phyloP scores from a whole-genome alignment of 345 rosid genomes.

The Microcos paniculata region DNA sequence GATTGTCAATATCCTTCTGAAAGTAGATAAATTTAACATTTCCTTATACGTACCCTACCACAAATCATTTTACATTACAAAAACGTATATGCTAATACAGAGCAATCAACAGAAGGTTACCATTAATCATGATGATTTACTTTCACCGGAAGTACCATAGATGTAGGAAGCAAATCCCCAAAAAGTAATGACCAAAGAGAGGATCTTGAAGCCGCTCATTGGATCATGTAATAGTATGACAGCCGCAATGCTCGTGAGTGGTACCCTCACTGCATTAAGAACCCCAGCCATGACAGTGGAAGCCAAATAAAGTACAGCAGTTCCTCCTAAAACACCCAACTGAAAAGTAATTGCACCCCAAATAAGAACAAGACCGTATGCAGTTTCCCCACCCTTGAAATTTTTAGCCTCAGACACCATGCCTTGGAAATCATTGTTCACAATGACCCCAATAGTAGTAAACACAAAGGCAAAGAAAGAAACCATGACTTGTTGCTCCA shows the following conservation, averaged over 20 bases:
- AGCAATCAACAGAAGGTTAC: not conserved
- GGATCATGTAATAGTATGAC: constrained; percentile 77
- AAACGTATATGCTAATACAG: too few species aligned
- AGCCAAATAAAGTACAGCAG: constrained; percentile 68
- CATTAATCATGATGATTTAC: constrained; percentile 16
- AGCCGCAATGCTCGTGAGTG: constrained; percentile 72
- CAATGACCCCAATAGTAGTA: constrained; percentile 63
- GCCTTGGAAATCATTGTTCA: constrained; percentile 50
- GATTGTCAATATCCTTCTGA: not conserved
- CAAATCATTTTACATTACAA: too few species aligned
- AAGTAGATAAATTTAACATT: not conserved
- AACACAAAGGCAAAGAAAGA: constrained; percentile 62
- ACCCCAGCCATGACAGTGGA: constrained; percentile 87
- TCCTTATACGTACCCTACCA: not conserved
- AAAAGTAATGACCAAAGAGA: constrained; percentile 68
- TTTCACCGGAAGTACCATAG: constrained; percentile 46
- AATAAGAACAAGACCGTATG: constrained; percentile 48
- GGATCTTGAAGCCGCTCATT: constrained; percentile 86
- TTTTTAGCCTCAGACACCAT: constrained; percentile 48
- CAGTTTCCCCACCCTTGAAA: constrained; percentile 51
- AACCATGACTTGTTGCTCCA: constrained; percentile 88
- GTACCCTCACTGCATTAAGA: constrained; percentile 82
- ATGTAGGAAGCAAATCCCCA: constrained; percentile 87
- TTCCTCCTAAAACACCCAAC: constrained; percentile 66
- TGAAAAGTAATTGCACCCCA: constrained; percentile 78